A percentile compares a stretch with the other conserved stretches of the same genome.
These are phyloP conservation scores for Tephrocybe sp. DNA, from an alignment of 768 basidiomycete genomes.

Conservation along the genomic window DNA sequence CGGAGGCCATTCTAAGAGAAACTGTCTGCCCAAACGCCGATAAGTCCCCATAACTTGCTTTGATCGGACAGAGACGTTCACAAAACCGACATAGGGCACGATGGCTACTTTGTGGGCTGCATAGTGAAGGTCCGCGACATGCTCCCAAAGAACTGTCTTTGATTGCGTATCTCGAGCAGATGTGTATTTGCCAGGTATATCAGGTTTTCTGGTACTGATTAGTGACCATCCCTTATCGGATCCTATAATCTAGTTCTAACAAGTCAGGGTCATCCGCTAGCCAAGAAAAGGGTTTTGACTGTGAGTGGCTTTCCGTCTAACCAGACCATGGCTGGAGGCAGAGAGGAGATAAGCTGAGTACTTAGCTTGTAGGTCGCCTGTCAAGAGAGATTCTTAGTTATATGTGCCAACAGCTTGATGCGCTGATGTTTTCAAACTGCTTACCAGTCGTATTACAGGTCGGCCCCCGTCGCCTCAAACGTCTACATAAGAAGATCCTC, in stretches of 20 bases:
- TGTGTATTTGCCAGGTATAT: background rate
- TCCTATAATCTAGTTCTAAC: too few species aligned
- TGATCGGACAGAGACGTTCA: background rate
- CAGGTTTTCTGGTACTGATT: too few species aligned
- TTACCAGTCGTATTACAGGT: too few species aligned
- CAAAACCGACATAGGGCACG: background rate
- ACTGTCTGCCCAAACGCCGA: background rate
- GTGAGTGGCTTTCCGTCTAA: background rate
- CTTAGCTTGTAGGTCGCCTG: too few species aligned
- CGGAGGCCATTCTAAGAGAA: background rate
- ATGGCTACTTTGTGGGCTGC: conserved; percentile 1
- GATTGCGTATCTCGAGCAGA: background rate
- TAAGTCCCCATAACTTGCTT: conserved; percentile 3
- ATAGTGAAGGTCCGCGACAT: conserved; percentile 6
- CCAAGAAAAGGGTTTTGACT: background rate
- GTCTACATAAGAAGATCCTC: too few species aligned
- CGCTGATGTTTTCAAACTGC: too few species aligned
- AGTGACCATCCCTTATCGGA: too few species aligned
- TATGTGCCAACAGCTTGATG: too few species aligned
- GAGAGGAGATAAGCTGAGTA: too few species aligned
- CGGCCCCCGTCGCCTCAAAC: too few species aligned
- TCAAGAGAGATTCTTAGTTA: too few species aligned
- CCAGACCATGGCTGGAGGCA: conserved; percentile 3
- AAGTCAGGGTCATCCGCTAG: conserved; percentile 1
- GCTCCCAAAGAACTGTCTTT: background rate